phyloP scores from a whole-genome alignment of 768 basidiomycete species.

The Hypholoma fasciculare region DNA sequence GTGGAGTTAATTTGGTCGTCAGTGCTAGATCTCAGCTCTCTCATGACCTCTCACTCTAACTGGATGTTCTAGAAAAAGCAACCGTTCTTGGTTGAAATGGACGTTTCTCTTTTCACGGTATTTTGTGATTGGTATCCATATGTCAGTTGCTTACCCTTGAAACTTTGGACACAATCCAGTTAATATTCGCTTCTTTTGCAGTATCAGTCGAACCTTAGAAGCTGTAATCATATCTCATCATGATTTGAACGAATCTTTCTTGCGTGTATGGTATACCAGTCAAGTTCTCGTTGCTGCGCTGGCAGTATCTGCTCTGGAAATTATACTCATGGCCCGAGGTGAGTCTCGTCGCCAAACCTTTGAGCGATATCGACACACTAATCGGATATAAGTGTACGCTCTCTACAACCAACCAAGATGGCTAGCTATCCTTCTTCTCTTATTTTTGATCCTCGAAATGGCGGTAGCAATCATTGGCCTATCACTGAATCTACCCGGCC shows the following conservation, averaged over 20 bases:
- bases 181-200: background rate
- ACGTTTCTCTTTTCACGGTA: constrained; percentile 30
- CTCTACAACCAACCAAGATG: constrained; percentile 25
- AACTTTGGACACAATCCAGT: background rate
- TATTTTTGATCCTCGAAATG: constrained; percentile 19
- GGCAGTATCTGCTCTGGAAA: constrained; percentile 23
- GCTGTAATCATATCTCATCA: constrained; percentile 11
- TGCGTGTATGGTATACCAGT: constrained; percentile 21
- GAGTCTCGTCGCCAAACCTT: background rate
- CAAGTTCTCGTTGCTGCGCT: constrained; percentile 26
- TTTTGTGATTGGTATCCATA: constrained; percentile 22
- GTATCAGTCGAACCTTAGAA: constrained; percentile 14
- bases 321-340: constrained; percentile 33
- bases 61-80: constrained; percentile 20
- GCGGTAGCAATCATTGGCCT: constrained; percentile 17
- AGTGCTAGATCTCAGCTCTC: constrained; percentile 6
- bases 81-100: constrained; percentile 33
- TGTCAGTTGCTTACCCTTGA: constrained; percentile 19
- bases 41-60: background rate
- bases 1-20: constrained; percentile 31
- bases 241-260: constrained; percentile 5
- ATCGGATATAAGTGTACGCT: constrained; percentile 24
- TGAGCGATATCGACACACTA: too few relatives aligned
- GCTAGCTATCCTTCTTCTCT: constrained; percentile 18
- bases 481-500: constrained; percentile 10